Evolutionary conservation across 1,139 yeast species (phyloP).

Genomic region (Blastobotrys malaysiensis): DNA sequence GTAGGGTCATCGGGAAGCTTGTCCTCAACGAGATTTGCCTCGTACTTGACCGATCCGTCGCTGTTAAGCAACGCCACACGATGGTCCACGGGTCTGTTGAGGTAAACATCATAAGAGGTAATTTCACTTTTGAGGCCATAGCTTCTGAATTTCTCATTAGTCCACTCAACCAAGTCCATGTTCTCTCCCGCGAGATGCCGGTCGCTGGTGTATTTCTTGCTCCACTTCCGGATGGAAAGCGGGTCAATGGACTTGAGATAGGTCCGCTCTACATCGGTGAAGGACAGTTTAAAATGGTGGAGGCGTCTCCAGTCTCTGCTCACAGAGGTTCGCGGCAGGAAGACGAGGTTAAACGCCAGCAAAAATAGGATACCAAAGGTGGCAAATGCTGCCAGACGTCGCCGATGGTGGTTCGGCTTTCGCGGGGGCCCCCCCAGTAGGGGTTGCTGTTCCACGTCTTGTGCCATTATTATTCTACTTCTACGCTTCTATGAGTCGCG

Average conservation of each 20-base stretch:
- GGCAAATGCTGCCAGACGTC: slow-evolving; percentile 17
- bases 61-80: slow-evolving; percentile 41
- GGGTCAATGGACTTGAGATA: slow-evolving; percentile 28
- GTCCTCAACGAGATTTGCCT: slow-evolving; percentile 69
- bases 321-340: slow-evolving; percentile 81
- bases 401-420: background rate
- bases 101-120: slow-evolving; percentile 54
- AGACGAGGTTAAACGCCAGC: slow-evolving; percentile 59
- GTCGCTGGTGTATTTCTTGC: slow-evolving; percentile 45
- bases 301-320: slow-evolving; percentile 76
- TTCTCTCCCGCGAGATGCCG: slow-evolving; percentile 75
- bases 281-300: slow-evolving; percentile 37
- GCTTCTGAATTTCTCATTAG: slow-evolving; percentile 54
- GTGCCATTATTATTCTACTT: background rate
- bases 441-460: background rate
- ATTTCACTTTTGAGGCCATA: slow-evolving; percentile 51
- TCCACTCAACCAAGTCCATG: slow-evolving; percentile 58
- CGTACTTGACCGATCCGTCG: slow-evolving; percentile 41
- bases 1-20: slow-evolving; percentile 65
- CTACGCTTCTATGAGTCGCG: background rate
- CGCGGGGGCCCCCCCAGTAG: background rate
- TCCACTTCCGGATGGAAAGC: slow-evolving; percentile 26
- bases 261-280: slow-evolving; percentile 30
- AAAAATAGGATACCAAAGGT: slow-evolving; percentile 51
- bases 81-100: slow-evolving; percentile 58